These are phyloP conservation scores for Candida piceae DNA, from an alignment of 805 yeast species.

Conservation along the genomic window DNA sequence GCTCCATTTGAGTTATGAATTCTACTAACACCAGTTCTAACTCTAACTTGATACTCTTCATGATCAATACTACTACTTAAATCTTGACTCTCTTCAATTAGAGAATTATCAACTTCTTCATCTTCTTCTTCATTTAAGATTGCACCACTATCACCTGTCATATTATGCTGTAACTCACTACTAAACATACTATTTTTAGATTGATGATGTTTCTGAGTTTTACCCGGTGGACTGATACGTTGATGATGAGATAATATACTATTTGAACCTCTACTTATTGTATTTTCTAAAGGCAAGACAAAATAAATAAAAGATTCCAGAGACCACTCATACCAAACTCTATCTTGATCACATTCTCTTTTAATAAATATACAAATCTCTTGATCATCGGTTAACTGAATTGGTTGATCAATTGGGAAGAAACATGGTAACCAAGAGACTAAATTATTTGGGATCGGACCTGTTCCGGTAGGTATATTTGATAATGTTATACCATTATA, in stretches of 20 bases:
- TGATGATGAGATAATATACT: slow-evolving; percentile 6
- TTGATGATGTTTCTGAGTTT: too few relatives aligned
- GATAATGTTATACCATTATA: slow-evolving; percentile 54
- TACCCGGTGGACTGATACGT: too few relatives aligned
- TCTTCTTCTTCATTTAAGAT: neutral
- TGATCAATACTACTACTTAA: slow-evolving; percentile 20
- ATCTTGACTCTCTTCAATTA: too few relatives aligned
- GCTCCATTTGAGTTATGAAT: slow-evolving; percentile 38
- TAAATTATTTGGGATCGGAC: slow-evolving; percentile 38
- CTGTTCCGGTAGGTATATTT: slow-evolving; percentile 36
- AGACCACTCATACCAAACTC: slow-evolving; percentile 69
- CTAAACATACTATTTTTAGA: slow-evolving; percentile 10
- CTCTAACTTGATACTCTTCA: slow-evolving; percentile 37
- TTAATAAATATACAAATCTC: slow-evolving; percentile 49
- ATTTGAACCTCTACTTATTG: slow-evolving; percentile 11
- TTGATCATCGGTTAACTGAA: slow-evolving; percentile 47
- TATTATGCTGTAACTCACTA: slow-evolving; percentile 21
- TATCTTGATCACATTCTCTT: slow-evolving; percentile 36
- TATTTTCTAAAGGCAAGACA: slow-evolving; percentile 18
- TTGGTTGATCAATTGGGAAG: slow-evolving; percentile 55
- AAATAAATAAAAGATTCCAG: slow-evolving; percentile 45
- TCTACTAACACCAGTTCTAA: slow-evolving; percentile 35
- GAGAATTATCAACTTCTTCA: too few relatives aligned
- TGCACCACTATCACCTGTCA: slow-evolving; percentile 12
- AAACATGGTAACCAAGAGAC: slow-evolving; percentile 67